These are phyloP conservation scores for Xylaria cubensis DNA, from an alignment of 495 filamentous ascomycete species.

Conservation along the genomic window DNA sequence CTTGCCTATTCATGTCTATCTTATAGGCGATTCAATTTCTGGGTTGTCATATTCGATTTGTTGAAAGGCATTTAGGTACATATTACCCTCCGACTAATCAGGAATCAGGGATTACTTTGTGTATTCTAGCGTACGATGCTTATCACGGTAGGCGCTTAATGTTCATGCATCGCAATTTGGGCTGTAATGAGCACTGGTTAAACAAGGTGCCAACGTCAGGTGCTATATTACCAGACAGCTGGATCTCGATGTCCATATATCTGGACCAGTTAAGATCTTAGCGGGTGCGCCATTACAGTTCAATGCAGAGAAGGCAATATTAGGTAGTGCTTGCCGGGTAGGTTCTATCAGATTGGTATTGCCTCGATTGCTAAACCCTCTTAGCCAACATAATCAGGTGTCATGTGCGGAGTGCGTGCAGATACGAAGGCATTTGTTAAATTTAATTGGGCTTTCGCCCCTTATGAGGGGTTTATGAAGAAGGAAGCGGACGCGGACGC, in stretches of 20 bases:
- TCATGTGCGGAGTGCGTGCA: constrained; percentile 14
- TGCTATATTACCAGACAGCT: background rate
- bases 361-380: background rate
- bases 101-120: background rate
- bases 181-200: background rate
- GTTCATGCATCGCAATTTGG: background rate
- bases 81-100: background rate
- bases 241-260: background rate
- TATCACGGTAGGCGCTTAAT: background rate
- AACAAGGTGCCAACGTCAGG: background rate
- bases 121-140: background rate
- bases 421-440: constrained; percentile 15
- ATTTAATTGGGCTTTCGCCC: background rate
- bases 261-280: background rate
- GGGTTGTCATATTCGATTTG: no score
- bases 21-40: background rate
- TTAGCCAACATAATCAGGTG: background rate
- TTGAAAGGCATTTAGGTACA: background rate
- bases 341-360: constrained; percentile 3
- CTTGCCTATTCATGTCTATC: background rate
- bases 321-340: background rate
- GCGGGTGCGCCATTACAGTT: background rate
- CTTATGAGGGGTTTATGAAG: background rate
- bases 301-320: background rate
- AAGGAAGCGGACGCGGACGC: background rate